Evolutionary conservation across 2,329 filamentous ascomycete species (phyloP).

Genomic region (Phaeophleospora eucalypticola): DNA sequence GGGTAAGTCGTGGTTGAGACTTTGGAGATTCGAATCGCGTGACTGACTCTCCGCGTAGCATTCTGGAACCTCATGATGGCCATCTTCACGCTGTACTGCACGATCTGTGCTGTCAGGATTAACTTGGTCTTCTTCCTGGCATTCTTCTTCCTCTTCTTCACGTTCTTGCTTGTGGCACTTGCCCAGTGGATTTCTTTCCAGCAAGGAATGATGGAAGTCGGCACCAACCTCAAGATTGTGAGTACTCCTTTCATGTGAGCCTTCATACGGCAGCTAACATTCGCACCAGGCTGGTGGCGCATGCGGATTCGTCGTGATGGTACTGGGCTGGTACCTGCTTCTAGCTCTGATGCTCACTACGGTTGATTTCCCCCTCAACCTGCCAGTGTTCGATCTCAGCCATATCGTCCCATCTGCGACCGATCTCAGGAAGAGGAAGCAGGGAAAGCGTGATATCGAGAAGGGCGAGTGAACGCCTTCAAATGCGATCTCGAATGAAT

Average conservation of each 20-base stretch:
- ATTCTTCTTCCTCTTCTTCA: constrained; percentile 20
- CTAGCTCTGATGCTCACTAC: constrained; percentile 19
- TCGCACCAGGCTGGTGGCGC: constrained; percentile 15
- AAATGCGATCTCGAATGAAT: too few relatives aligned
- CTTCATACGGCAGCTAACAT: not conserved
- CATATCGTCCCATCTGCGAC: constrained; percentile 13
- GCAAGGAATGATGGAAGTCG: constrained; percentile 6
- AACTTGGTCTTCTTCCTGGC: constrained; percentile 17
- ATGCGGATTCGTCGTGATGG: constrained; percentile 14
- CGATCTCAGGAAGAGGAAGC: constrained; percentile 16
- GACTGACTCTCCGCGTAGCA: too few relatives aligned
- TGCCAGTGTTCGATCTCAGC: constrained; percentile 21
- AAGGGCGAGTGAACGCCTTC: constrained; percentile 12
- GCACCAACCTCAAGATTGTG: constrained; percentile 6
- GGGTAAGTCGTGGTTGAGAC: constrained; percentile 5
- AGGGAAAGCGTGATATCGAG: constrained; percentile 10
- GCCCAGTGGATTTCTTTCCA: constrained; percentile 14
- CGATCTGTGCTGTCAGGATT: constrained; percentile 15
- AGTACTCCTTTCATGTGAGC: not conserved
- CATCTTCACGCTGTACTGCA: constrained; percentile 20
- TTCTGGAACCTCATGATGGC: constrained; percentile 23
- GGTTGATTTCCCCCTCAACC: constrained; percentile 17
- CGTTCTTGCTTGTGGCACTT: constrained; percentile 16
- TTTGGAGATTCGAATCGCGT: not conserved
- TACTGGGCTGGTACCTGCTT: constrained; percentile 22